These are phyloP conservation scores for Lathyrus tuberosus DNA, from an alignment of 306 rosid species.

Conservation along the genomic window DNA sequence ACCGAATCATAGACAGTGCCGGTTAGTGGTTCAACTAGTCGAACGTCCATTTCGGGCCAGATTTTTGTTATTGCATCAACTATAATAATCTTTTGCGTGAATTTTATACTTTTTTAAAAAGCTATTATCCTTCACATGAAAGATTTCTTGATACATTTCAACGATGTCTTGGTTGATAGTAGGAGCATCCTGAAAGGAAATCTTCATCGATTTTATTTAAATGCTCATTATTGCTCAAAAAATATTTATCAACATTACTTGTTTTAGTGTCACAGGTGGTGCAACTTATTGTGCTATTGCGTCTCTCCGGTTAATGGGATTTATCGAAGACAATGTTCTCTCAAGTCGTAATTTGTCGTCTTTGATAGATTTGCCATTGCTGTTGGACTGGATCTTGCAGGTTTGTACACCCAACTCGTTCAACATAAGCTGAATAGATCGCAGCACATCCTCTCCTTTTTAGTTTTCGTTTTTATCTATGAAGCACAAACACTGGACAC, in stretches of 20 bases:
- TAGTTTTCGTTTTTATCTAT: too few relatives aligned
- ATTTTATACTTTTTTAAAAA: not conserved
- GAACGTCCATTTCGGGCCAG: not conserved
- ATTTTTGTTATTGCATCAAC: not conserved
- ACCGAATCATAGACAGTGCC: not conserved
- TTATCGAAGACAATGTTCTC: conserved; percentile 70
- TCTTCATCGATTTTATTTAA: conserved; percentile 23
- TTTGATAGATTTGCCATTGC: conserved; percentile 65
- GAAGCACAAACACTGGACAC: too few relatives aligned
- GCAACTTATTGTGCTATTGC: conserved; percentile 88
- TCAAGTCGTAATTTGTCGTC: conserved; percentile 52
- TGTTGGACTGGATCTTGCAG: conserved; percentile 90
- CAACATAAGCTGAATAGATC: conserved; percentile 6
- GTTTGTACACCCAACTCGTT: conserved; percentile 44
- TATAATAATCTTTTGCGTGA: conserved; percentile 13
- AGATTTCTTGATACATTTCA: conserved; percentile 25
- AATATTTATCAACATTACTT: conserved; percentile 52
- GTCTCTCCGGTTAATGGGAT: conserved; percentile 88
- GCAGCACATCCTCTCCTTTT: not conserved
- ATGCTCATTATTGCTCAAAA: conserved; percentile 35
- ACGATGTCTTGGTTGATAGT: conserved; percentile 20
- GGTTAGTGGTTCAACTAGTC: not conserved
- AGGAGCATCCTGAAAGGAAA: conserved; percentile 9
- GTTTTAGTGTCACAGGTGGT: conserved; percentile 84
- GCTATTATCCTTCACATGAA: not conserved